Evolutionary conservation across 73 alveolate species (phyloP), one percentile per base, ranked within the genome.

Genomic region (Breviolum minutum): DNA sequence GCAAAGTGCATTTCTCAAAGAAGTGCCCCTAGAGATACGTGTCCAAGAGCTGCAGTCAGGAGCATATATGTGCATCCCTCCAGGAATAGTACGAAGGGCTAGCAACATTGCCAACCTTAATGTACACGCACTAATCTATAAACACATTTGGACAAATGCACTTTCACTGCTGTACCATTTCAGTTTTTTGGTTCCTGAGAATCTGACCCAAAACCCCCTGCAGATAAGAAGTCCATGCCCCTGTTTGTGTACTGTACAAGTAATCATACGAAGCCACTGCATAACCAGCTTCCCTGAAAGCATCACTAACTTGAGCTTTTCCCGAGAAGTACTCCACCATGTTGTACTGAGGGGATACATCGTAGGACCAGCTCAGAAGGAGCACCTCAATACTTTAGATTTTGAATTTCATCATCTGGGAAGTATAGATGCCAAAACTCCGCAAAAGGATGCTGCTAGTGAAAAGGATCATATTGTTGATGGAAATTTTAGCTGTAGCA

Each of bases 21-120:
- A 82, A 8, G 91, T 82, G 3, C 91, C 91, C 48, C 91, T 13
- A 66, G 95, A 87, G 17, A 64, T 64, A n/a, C 82, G 27, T 27
- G 95, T 87, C 68, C 61, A 60, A 89, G 73, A 54, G 91, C 91
- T 82, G 73, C 94, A 84, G 77, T 84, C 94, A 1, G 94, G 94
- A 54, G 94, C 94, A 20, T n/a, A 26, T 26, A 84, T 24, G 12
- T 84, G 94, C 10, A 84, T 22, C 62, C 79, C 74, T 2, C 61
- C 62, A 9, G 94, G 94, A 7, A 84, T 9, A 6, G 94, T 61
- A n/a, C 11, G 9, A 5, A 84, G 79, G 17, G 94, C 62, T 2
- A 84, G 74, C 10, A 84, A 12, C 48, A 84, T 84, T 2, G 94
- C 94, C n/a, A 84, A 22, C 94, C 94, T 84, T 26, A 5, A 12